These are phyloP conservation scores for Caloboletus firmus DNA, from an alignment of 1,284 basidiomycete species.

Conservation along the genomic window DNA sequence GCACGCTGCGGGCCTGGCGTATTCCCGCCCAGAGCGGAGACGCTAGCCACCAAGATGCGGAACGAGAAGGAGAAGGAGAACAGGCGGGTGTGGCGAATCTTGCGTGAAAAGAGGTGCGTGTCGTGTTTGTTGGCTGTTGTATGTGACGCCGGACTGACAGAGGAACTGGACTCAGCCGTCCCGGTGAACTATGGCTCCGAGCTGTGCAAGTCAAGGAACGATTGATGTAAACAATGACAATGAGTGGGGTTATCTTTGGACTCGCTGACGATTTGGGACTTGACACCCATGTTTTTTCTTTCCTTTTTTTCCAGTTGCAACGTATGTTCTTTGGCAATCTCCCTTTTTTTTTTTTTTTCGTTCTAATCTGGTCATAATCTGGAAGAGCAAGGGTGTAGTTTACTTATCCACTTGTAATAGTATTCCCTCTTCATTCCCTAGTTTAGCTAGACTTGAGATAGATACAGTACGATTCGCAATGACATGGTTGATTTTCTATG, in stretches of 20 bases:
- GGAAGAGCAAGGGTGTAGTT: constrained; percentile 18
- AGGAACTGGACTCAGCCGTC: constrained; percentile 50
- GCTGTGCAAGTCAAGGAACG: constrained; percentile 64
- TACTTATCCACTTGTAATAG: constrained; percentile 19
- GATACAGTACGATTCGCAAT: not conserved
- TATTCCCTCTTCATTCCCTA: constrained; percentile 10
- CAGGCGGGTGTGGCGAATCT: constrained; percentile 64
- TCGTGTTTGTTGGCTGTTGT: constrained; percentile 1
- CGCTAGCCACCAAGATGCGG: constrained; percentile 29
- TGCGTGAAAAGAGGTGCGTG: constrained; percentile 74
- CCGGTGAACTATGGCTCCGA: constrained; percentile 78
- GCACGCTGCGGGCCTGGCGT: constrained; percentile 63
- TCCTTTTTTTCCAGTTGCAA: constrained; percentile 3
- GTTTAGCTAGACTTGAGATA: constrained; percentile 3
- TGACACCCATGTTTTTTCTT: not conserved
- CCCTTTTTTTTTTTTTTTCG: not conserved
- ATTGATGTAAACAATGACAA: constrained; percentile 35
- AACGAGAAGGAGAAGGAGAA: constrained; percentile 45
- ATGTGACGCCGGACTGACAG: constrained; percentile 4
- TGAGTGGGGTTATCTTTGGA: not conserved
- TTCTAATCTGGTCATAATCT: constrained; percentile 9
- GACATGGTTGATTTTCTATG: constrained; percentile 24
- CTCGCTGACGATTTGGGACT: constrained; percentile 2
- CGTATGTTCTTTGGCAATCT: not conserved
- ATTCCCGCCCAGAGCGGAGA: constrained; percentile 56